A percentile compares a stretch with the other conserved stretches of the same genome.
These are phyloP conservation scores for Caryopteris hybrid DNA, from an alignment of 305 asterid species.

Conservation along the genomic window DNA sequence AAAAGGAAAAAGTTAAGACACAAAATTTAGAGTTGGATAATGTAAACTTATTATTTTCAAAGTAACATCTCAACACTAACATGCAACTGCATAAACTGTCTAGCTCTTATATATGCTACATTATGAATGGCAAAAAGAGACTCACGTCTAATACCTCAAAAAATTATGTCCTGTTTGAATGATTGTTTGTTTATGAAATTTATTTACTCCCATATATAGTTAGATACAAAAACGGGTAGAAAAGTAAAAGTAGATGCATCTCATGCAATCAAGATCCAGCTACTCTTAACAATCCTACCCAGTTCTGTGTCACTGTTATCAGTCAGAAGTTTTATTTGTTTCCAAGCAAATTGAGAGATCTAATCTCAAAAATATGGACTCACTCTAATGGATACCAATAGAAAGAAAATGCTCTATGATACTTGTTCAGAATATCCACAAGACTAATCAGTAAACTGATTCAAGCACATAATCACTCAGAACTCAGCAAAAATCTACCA, in stretches of 20 bases:
- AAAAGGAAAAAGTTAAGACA: not conserved
- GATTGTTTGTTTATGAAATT: not conserved
- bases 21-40: slow-evolving; percentile 7
- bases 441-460: not conserved
- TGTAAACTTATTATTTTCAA: not conserved
- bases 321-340: not conserved
- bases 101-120: not conserved
- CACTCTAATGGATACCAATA: slow-evolving; percentile 3
- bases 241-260: not conserved
- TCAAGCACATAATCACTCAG: not conserved
- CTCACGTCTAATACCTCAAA: not conserved
- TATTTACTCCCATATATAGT: not conserved
- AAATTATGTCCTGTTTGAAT: not conserved
- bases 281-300: not conserved
- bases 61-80: not conserved
- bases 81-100: not conserved
- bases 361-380: slow-evolving; percentile 9
- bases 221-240: not conserved
- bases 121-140: not conserved
- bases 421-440: not conserved
- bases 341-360: not conserved
- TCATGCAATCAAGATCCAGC: slow-evolving; percentile 5
- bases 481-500: not conserved
- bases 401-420: not conserved
- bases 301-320: not conserved